Evolutionary conservation across 176 grass and related monocot genomes (phyloP).

Genomic region (Triticum urartu): DNA sequence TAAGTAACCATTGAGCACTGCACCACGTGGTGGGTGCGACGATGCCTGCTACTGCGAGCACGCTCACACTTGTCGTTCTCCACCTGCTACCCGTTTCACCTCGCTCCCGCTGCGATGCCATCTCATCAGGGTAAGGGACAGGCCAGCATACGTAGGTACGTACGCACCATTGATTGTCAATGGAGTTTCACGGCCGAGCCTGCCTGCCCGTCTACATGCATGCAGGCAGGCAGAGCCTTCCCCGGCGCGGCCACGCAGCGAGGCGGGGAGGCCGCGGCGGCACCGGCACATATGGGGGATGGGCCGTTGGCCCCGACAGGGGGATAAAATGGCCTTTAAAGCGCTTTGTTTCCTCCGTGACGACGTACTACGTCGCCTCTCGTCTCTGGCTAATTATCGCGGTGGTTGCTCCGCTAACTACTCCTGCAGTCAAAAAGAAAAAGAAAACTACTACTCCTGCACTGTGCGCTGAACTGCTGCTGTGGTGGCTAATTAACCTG

Average conservation of each 20-base stretch:
- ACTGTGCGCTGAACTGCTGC: background rate
- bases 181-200: background rate
- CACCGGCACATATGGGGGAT: background rate
- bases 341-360: constrained; percentile 16
- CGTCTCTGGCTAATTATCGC: background rate
- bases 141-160: too few relatives aligned
- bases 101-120: background rate
- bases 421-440: background rate
- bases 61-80: background rate
- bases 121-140: too few relatives aligned
- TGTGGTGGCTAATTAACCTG: background rate
- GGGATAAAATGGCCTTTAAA: constrained; percentile 24
- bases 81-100: background rate
- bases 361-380: background rate
- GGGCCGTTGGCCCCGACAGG: constrained; percentile 23
- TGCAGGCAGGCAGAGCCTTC: background rate
- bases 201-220: background rate
- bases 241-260: background rate
- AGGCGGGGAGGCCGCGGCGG: background rate
- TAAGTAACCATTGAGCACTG: constrained; percentile 8
- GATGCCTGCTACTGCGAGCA: background rate
- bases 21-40: constrained; percentile 41
- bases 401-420: background rate
- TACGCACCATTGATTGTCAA: background rate
- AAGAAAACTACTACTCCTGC: background rate